A percentile compares a stretch with the other conserved stretches of the same genome.
These are phyloP conservation scores for Apiotrichum mycotoxinovorans DNA, from an alignment of 1,284 basidiomycete species.

Conservation along the genomic window DNA sequence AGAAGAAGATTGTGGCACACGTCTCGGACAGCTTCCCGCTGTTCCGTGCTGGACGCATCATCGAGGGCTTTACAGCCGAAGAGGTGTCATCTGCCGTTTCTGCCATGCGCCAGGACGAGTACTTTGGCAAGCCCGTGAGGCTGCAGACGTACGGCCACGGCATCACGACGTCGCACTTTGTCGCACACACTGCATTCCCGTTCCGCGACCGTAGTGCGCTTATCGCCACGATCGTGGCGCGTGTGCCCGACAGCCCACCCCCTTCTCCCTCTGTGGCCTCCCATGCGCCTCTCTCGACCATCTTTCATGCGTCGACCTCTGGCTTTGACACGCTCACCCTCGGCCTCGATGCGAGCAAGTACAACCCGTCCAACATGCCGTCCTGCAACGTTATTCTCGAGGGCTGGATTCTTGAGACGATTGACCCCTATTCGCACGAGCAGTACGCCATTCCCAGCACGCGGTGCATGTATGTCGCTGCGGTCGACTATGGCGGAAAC, in stretches of 20 bases:
- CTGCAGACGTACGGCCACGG: constrained; percentile 80
- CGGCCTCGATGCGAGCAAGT: constrained; percentile 58
- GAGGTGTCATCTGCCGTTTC: constrained; percentile 73
- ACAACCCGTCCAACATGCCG: constrained; percentile 73
- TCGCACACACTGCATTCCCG: constrained; percentile 71
- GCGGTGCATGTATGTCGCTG: constrained; percentile 78
- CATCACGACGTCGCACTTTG: constrained; percentile 56
- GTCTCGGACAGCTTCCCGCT: constrained; percentile 80
- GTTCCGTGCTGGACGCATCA: constrained; percentile 84
- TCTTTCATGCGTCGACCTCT: constrained; percentile 69
- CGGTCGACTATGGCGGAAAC: constrained; percentile 83
- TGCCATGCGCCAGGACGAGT: constrained; percentile 49
- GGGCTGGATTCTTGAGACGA: constrained; percentile 93
- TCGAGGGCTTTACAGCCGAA: constrained; percentile 91
- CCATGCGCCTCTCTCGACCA: constrained; percentile 53
- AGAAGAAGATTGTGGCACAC: constrained; percentile 69
- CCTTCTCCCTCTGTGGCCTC: constrained; percentile 48
- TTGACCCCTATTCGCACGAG: constrained; percentile 94
- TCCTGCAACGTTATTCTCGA: constrained; percentile 82
- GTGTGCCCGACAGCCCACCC: constrained; percentile 54
- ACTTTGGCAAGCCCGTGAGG: constrained; percentile 59
- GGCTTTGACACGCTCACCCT: constrained; percentile 67
- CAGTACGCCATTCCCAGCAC: constrained; percentile 95
- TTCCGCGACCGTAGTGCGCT: constrained; percentile 88
- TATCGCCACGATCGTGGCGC: constrained; percentile 70